Percentiles rank a stretch among this genome's conserved stretches.
Conservation (phyloP, 768 basidiomycete species). For the Termitomyces sp. region DNA sequence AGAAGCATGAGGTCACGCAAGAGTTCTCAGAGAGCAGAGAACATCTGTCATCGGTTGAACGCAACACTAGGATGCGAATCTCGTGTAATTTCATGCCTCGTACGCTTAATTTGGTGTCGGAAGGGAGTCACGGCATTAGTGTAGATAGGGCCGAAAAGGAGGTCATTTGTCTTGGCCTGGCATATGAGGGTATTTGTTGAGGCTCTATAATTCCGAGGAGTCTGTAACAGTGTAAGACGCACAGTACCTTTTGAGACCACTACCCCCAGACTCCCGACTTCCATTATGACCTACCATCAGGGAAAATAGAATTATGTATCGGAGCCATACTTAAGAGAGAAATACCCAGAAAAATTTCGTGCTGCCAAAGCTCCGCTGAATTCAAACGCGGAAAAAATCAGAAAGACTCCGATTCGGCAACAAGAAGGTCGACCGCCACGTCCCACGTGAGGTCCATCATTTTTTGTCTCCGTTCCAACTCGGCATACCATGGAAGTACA, state of each 20-base stretch:
- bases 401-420: neutral
- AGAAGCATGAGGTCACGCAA: neutral
- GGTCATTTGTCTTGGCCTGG: neutral
- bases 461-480: neutral
- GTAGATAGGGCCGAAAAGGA: neutral
- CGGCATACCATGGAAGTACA: neutral
- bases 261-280: neutral
- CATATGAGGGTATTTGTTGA: neutral
- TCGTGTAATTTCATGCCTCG: neutral
- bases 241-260: neutral
- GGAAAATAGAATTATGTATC: neutral
- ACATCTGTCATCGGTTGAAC: neutral
- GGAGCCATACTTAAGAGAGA: neutral
- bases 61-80: neutral
- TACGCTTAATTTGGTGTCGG: neutral
- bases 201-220: neutral
- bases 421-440: neutral
- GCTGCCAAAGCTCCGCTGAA: neutral
- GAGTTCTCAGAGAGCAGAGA: neutral
- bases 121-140: neutral
- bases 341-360: neutral
- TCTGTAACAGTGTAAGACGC: neutral
- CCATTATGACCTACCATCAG: neutral
- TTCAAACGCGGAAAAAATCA: neutral
- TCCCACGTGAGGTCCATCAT: constrained; percentile 1